Conservation (phyloP, 345 rosid species). For the Psidium guajava region DNA sequence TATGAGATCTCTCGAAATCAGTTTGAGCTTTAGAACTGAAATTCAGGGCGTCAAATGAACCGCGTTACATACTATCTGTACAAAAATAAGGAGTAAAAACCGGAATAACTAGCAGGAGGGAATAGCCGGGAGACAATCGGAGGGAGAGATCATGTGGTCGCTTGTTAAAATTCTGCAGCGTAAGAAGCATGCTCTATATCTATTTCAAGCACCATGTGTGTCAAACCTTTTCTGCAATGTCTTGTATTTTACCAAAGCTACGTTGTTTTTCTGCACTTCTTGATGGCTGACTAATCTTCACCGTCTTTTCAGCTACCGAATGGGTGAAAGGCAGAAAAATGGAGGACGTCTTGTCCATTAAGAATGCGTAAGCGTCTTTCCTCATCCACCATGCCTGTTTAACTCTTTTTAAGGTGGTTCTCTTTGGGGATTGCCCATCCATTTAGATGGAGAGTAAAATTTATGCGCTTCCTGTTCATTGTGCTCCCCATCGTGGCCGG, state of each 20-base stretch:
- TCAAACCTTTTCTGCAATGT: background rate
- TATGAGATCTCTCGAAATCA: too few relatives aligned
- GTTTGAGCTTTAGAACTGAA: background rate
- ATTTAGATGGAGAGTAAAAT: too few relatives aligned
- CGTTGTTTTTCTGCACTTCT: background rate
- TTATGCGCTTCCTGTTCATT: background rate
- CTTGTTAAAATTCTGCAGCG: background rate
- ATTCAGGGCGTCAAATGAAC: background rate
- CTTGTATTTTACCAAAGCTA: background rate
- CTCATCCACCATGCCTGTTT: too few relatives aligned
- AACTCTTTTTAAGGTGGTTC: too few relatives aligned
- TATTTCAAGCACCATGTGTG: background rate
- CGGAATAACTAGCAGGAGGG: background rate
- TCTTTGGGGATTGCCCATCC: too few relatives aligned
- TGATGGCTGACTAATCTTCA: background rate
- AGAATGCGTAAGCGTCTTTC: conserved; percentile 62
- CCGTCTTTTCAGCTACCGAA: conserved; percentile 58
- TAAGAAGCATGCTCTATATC: background rate
- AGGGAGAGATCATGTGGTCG: background rate
- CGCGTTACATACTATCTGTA: background rate
- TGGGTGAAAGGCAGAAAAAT: conserved; percentile 96
- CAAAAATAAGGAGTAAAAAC: background rate
- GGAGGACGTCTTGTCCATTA: conserved; percentile 82
- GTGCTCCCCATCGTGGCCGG: background rate
- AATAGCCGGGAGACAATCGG: background rate